These are phyloP conservation scores for Pyrenochaeta sp. DNA, from an alignment of 2,329 filamentous ascomycete genomes.

Conservation along the genomic window DNA sequence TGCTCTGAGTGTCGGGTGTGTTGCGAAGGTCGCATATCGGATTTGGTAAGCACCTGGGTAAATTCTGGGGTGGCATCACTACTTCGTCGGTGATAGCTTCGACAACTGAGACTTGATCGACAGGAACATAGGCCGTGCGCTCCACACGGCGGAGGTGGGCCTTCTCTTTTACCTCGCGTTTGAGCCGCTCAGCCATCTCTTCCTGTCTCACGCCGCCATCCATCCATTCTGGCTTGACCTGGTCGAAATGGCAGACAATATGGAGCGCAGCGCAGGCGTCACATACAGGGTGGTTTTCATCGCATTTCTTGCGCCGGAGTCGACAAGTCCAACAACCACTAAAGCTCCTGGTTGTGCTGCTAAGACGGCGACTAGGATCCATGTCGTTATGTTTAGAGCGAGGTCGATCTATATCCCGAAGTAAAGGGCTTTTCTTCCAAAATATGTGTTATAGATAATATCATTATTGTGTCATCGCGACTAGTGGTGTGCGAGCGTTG, in stretches of 20 bases:
- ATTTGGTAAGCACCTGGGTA: background rate
- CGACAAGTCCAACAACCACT: slow-evolving; percentile 68
- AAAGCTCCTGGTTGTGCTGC: background rate
- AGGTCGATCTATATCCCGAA: background rate
- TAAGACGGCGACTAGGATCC: background rate
- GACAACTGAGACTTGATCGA: background rate
- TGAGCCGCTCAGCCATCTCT: slow-evolving; percentile 63
- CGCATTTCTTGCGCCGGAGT: slow-evolving; percentile 69
- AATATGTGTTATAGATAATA: too few relatives aligned
- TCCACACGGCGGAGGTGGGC: slow-evolving; percentile 54
- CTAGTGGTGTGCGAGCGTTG: background rate
- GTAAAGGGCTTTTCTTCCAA: background rate
- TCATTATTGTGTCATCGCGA: too few relatives aligned
- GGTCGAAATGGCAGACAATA: slow-evolving; percentile 64
- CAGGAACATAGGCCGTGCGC: background rate
- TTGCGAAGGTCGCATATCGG: background rate
- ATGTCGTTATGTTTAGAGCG: background rate
- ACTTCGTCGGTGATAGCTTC: background rate
- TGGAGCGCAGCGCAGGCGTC: slow-evolving; percentile 61
- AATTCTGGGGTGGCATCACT: background rate
- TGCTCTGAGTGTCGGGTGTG: background rate
- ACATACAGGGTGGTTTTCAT: slow-evolving; percentile 63
- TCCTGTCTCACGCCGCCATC: slow-evolving; percentile 53
- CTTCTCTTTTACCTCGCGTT: slow-evolving; percentile 65
- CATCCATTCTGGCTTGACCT: slow-evolving; percentile 51